phyloP scores from a whole-genome alignment of 2,329 filamentous ascomycete species.

The Pestalotiopsis sp. region DNA sequence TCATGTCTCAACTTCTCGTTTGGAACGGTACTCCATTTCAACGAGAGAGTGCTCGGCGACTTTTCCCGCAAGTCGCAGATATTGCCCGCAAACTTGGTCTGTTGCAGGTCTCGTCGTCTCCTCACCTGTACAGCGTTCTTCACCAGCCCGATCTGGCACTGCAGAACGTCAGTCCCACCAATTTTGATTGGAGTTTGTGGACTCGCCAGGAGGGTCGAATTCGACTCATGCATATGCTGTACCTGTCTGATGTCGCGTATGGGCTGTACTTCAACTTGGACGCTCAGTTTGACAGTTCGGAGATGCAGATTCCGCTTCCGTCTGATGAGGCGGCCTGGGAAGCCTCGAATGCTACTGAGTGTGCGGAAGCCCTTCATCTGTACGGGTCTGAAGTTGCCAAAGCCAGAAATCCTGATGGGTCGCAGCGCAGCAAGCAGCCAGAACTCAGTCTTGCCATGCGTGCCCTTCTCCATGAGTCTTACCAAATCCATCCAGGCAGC shows the following conservation, averaged over 20 bases:
- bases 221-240: slow-evolving; percentile 66
- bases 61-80: slow-evolving; percentile 59
- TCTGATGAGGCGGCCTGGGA: slow-evolving; percentile 77
- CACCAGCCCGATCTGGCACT: slow-evolving; percentile 58
- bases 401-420: slow-evolving; percentile 63
- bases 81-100: slow-evolving; percentile 62
- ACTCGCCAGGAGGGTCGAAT: slow-evolving; percentile 72
- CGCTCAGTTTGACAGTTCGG: slow-evolving; percentile 64
- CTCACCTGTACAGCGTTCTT: slow-evolving; percentile 57
- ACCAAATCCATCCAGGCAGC: slow-evolving; percentile 63
- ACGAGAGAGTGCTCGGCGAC: slow-evolving; percentile 62
- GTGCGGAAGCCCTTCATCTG: slow-evolving; percentile 67
- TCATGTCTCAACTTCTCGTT: slow-evolving; percentile 64
- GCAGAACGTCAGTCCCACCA: slow-evolving; percentile 47
- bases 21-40: slow-evolving; percentile 74
- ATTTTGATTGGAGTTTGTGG: slow-evolving; percentile 70
- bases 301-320: slow-evolving; percentile 70
- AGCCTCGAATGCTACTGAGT: slow-evolving; percentile 59
- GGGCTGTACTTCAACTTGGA: slow-evolving; percentile 73
- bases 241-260: slow-evolving; percentile 65
- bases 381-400: slow-evolving; percentile 58
- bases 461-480: slow-evolving; percentile 60
- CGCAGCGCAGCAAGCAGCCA: slow-evolving; percentile 65
- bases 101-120: slow-evolving; percentile 52
- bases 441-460: slow-evolving; percentile 64